Evolutionary conservation across 2,329 filamentous ascomycete species (phyloP).

Genomic region (Septoria petroselini): DNA sequence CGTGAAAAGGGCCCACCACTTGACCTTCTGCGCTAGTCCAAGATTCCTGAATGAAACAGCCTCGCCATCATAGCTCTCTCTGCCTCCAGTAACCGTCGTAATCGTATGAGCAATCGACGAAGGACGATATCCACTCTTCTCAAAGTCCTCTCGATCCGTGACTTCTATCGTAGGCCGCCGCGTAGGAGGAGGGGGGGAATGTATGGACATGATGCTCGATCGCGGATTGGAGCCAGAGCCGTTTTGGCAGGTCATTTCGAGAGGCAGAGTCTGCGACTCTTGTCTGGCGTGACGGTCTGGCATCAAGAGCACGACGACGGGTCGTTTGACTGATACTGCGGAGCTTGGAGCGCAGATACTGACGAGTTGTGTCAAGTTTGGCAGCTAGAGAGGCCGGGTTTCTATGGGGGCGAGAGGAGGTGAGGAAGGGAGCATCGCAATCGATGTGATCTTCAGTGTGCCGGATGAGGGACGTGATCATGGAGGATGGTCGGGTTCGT

Average conservation of each 20-base stretch:
- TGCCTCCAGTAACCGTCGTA: slow-evolving; percentile 1
- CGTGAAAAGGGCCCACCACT: background rate
- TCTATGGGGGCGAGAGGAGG: background rate
- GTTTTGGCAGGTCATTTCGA: background rate
- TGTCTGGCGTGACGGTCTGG: slow-evolving; percentile 2
- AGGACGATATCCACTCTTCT: slow-evolving; percentile 1
- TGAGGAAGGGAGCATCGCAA: background rate
- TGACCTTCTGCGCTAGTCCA: background rate
- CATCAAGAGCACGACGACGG: background rate
- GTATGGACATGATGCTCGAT: slow-evolving; percentile 2
- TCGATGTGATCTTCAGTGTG: no score
- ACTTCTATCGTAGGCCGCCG: background rate
- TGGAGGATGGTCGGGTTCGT: no score
- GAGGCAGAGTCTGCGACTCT: slow-evolving; percentile 13
- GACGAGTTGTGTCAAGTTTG: background rate
- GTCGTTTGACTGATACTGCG: background rate
- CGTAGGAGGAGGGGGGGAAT: background rate
- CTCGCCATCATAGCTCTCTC: background rate
- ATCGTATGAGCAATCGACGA: background rate
- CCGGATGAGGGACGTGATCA: no score
- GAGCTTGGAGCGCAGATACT: background rate
- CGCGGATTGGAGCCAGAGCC: background rate
- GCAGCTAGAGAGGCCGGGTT: background rate
- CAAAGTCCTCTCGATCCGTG: background rate
- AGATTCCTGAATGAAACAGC: background rate